These are phyloP conservation scores for Closterium sp. DNA, from an alignment of 139 green algal species.

Conservation along the genomic window DNA sequence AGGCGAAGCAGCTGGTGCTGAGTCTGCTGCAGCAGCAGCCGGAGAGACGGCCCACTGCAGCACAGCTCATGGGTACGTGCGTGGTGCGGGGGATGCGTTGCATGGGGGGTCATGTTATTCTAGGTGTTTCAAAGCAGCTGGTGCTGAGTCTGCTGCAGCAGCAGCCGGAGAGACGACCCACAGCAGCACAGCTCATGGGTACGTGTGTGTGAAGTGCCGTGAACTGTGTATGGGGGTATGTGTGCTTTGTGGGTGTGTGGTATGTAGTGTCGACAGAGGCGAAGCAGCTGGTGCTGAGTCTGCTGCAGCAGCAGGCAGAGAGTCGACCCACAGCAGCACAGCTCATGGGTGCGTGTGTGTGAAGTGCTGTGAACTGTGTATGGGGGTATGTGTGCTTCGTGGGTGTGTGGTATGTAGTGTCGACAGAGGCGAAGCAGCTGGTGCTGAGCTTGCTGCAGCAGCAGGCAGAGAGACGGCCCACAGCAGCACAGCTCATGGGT, in stretches of 20 bases:
- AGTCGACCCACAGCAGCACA: not conserved
- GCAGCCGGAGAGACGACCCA: no score
- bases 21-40: not conserved
- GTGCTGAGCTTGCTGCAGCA: slow-evolving; percentile 32
- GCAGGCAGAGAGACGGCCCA: not conserved
- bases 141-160: no score
- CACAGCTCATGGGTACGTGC: not conserved
- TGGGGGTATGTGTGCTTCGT: no score
- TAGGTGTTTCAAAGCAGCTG: no score
- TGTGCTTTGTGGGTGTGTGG: no score
- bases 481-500: not conserved
- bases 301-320: not conserved
- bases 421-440: slow-evolving; percentile 20
- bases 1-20: slow-evolving; percentile 48
- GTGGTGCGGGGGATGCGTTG: no score
- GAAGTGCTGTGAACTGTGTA: no score
- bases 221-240: no score
- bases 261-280: not conserved
- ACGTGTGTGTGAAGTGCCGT: no score
- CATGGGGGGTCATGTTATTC: no score
- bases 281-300: slow-evolving; percentile 48
- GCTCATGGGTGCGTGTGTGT: not conserved
- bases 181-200: no score
- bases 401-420: not conserved
- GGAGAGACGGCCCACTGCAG: not conserved